Base-by-base conservation (phyloP, 73 alveolate species). In the Paraurostyla sp. region DNA sequence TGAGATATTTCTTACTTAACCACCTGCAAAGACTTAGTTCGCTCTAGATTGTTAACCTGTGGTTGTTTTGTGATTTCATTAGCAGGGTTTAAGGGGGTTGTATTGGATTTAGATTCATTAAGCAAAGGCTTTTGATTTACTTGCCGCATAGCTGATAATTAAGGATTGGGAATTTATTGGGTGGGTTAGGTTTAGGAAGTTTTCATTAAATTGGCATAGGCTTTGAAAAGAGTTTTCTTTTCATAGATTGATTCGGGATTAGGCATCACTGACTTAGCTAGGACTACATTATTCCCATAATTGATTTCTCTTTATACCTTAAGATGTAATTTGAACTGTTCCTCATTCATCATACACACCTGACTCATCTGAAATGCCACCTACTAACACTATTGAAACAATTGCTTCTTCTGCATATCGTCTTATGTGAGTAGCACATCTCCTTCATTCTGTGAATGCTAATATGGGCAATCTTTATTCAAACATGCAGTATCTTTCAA, bases 381-480 rank as follows among this genome's bases (percentile, higher is more conserved):
- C 16, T 57, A 23, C 57, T 87, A 38, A 30, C 46, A 75, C 35
- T 71, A 46, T 38, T 75, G 48, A 52, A 69, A 87, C 0, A 87
- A 48, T 36, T 83, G 29, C n/a, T 71, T 83, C 33, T 83, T 83
- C 22, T 62, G n/a, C 85, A 38, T 57, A 85, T 40, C 82, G 29
- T 83, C 90, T 42, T 83, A n/a, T 0, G 91, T 52, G 16, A 87
- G 59, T 25, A 75, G 50, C 18, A 60, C 88, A 29, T 48, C 40
- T 2, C 80, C 56, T 35, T 59, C 80, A 60, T 88, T 54, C 13
- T 57, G 0, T 20, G 76, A 71, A 80, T 91, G 96, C 46, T 87
- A 65, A 83, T 65, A 91, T 2, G 80, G 84, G 68, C 96, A 91
- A 7, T 96, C 97, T 76, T 92, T 92, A 68, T 96, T 96, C 71